phyloP scores from a whole-genome alignment of 2,329 filamentous ascomycete genomes.

The Aspergillus pseudoterreus region DNA sequence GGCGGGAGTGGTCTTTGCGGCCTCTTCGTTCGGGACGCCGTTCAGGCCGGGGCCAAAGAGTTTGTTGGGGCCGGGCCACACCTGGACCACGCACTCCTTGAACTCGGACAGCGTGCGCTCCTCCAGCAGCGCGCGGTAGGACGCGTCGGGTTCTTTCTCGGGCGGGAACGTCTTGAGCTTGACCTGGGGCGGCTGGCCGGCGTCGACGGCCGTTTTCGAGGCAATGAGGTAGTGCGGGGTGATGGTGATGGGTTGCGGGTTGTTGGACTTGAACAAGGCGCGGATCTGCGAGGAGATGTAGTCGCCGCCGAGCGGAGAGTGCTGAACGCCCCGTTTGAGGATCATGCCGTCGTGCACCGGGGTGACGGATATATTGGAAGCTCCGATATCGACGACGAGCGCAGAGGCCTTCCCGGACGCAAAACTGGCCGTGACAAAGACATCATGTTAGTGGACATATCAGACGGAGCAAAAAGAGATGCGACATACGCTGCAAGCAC shows the following conservation, averaged over 20 bases:
- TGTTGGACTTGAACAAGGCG: conserved; percentile 66
- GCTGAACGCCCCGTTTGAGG: conserved; percentile 82
- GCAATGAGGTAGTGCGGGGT: conserved; percentile 84
- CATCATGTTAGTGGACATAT: background rate
- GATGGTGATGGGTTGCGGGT: conserved; percentile 67
- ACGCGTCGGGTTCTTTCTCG: conserved; percentile 56
- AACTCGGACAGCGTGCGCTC: conserved; percentile 92
- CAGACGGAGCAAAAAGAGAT: background rate
- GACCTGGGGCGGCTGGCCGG: conserved; percentile 73
- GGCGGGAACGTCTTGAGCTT: conserved; percentile 67
- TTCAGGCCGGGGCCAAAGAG: conserved; percentile 51
- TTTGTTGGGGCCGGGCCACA: conserved; percentile 78
- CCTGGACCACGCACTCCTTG: conserved; percentile 95
- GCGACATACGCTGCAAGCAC: conserved; percentile 69
- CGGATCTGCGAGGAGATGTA: conserved; percentile 89
- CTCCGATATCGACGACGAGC: conserved; percentile 87
- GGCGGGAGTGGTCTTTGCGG: conserved; percentile 67
- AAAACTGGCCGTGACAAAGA: conserved; percentile 50
- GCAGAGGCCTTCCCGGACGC: conserved; percentile 90
- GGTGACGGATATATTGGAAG: conserved; percentile 81
- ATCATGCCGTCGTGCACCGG: conserved; percentile 94
- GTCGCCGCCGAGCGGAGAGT: conserved; percentile 79
- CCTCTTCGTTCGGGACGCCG: conserved; percentile 68
- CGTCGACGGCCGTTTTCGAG: conserved; percentile 84
- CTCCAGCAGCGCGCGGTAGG: conserved; percentile 81